Percentiles rank a stretch among this genome's conserved stretches.
These are phyloP conservation scores for Apocynum venetum DNA, from an alignment of 257 asterid genomes.

Conservation along the genomic window DNA sequence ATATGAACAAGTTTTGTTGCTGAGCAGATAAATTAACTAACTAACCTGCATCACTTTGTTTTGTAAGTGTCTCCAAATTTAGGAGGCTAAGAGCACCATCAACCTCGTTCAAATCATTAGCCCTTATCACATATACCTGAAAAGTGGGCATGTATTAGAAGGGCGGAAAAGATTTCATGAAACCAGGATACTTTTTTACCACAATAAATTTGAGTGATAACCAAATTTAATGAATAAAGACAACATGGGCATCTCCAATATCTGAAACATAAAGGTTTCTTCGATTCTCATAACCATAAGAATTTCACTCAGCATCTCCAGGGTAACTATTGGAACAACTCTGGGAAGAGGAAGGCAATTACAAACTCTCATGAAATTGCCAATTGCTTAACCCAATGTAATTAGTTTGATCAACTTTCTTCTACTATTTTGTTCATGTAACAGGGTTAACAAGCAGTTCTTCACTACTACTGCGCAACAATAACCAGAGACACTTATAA, in stretches of 20 bases:
- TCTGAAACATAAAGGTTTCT: not conserved
- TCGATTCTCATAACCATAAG: not conserved
- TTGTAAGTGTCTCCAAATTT: constrained; percentile 59
- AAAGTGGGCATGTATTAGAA: constrained; percentile 15
- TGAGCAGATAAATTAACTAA: constrained; percentile 8
- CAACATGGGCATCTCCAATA: not conserved
- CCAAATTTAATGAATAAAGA: not conserved
- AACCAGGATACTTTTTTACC: not conserved
- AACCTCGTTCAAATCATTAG: constrained; percentile 70
- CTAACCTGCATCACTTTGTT: constrained; percentile 67
- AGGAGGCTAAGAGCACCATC: constrained; percentile 92
- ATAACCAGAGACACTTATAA: not conserved
- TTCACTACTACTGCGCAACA: not conserved
- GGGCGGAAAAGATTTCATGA: not conserved
- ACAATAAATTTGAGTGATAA: not conserved
- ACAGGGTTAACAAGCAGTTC: not conserved
- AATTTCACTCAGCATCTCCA: not conserved
- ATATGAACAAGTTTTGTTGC: not conserved
- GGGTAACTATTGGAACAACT: not conserved
- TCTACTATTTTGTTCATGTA: not conserved
- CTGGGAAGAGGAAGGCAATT: not conserved
- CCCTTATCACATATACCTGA: constrained; percentile 58
- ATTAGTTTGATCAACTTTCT: not conserved
- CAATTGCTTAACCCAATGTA: not conserved
- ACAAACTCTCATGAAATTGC: not conserved